phyloP scores from a whole-genome alignment of 306 rosid species.

The Quercus gilva region DNA sequence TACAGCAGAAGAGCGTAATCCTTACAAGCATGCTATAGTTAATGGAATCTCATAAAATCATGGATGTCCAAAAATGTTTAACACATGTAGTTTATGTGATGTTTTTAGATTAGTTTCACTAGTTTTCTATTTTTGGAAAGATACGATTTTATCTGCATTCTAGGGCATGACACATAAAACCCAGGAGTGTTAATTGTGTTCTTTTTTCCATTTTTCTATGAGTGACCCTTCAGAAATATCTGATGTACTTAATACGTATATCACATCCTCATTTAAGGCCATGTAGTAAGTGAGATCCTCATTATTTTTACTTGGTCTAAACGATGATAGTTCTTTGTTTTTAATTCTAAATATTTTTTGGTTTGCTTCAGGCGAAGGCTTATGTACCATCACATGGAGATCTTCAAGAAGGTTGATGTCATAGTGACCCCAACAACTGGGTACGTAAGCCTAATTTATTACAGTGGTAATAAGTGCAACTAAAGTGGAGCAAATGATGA shows the following conservation, averaged over 20 bases:
- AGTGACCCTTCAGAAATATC: not conserved
- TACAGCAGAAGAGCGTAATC: not conserved
- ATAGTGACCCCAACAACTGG: slow-evolving; percentile 99
- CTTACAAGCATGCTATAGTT: not conserved
- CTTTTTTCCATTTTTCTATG: not conserved
- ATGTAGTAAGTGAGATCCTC: not conserved
- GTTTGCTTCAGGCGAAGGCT: slow-evolving; percentile 72
- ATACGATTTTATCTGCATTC: not conserved
- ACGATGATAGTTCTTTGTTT: not conserved
- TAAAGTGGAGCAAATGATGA: not conserved
- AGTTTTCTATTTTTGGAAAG: not conserved
- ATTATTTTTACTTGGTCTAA: not conserved
- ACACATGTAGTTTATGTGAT: too few relatives aligned
- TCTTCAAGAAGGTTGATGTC: slow-evolving; percentile 86
- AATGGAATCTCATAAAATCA: not conserved
- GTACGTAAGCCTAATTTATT: slow-evolving; percentile 40
- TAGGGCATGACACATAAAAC: too few relatives aligned
- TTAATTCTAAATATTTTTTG: slow-evolving; percentile 9
- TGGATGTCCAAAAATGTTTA: not conserved
- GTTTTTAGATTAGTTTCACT: not conserved
- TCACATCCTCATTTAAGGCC: not conserved
- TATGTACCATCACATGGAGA: slow-evolving; percentile 87
- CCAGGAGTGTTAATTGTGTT: not conserved
- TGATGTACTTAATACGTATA: not conserved
- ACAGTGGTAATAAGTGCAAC: slow-evolving; percentile 12